These are phyloP conservation scores for Lasiosphaeris hirsuta DNA, from an alignment of 495 filamentous ascomycete genomes.

Conservation along the genomic window DNA sequence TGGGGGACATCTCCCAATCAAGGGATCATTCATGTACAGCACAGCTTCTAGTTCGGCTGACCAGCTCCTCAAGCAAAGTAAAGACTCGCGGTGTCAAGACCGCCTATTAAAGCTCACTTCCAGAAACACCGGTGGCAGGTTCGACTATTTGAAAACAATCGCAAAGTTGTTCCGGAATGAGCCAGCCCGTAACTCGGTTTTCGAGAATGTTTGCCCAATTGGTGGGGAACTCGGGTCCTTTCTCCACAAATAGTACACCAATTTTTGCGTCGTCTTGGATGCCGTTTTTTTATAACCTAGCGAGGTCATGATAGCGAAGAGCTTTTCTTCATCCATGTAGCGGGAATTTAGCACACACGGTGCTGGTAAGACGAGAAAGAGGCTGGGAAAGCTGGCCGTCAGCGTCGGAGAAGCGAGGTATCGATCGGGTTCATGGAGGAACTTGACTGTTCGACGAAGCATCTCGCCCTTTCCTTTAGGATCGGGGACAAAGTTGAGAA, in stretches of 20 bases:
- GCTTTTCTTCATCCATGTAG: slow-evolving; percentile 73
- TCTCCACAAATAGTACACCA: slow-evolving; percentile 87
- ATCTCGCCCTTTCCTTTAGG: slow-evolving; percentile 76
- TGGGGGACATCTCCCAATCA: no score
- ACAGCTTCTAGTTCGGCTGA: no score
- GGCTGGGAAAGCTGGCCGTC: slow-evolving; percentile 56
- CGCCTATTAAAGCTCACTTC: no score
- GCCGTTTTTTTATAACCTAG: slow-evolving; percentile 66
- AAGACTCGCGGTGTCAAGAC: no score
- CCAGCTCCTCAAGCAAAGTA: no score
- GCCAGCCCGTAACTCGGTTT: slow-evolving; percentile 72
- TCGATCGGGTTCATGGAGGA: slow-evolving; percentile 47
- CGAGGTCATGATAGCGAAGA: slow-evolving; percentile 69
- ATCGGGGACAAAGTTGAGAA: slow-evolving; percentile 89
- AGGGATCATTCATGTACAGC: no score
- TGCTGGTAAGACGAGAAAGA: slow-evolving; percentile 89
- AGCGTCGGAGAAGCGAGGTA: slow-evolving; percentile 19
- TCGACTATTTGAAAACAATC: slow-evolving; percentile 52
- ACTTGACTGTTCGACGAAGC: slow-evolving; percentile 69
- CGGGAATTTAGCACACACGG: slow-evolving; percentile 89
- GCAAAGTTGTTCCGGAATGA: slow-evolving; percentile 83
- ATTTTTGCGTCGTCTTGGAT: slow-evolving; percentile 72
- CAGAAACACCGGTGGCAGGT: not conserved
- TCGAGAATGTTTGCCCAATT: slow-evolving; percentile 39
- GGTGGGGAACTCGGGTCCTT: slow-evolving; percentile 22